Percentiles rank a stretch among this genome's conserved stretches.
Conservation (phyloP, 2,329 filamentous ascomycete genomes). For the Colletotrichum lentis region DNA sequence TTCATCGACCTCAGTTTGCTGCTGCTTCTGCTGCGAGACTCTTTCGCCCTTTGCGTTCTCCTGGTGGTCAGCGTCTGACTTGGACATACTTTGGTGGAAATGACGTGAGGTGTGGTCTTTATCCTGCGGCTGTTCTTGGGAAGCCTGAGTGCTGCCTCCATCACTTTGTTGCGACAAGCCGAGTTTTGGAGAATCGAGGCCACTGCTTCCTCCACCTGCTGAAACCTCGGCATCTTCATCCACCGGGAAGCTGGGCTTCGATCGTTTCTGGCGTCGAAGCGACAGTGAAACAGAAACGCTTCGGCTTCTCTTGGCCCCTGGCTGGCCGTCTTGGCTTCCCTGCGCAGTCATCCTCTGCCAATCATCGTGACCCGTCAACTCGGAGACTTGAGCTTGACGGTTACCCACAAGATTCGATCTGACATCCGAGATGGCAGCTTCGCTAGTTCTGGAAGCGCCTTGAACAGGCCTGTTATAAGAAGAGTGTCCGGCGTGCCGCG, state of each 20-base stretch:
- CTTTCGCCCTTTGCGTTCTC: not conserved
- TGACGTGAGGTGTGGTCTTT: slow-evolving; percentile 6
- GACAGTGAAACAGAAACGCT: not conserved
- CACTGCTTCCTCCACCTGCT: not conserved
- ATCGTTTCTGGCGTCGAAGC: slow-evolving; percentile 2
- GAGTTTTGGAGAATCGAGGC: not conserved
- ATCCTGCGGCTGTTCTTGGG: not conserved
- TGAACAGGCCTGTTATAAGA: slow-evolving; percentile 17
- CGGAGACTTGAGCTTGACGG: not conserved
- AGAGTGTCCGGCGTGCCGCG: slow-evolving; percentile 6
- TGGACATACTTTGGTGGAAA: not conserved
- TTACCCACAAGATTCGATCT: slow-evolving; percentile 14
- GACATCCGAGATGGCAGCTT: not conserved
- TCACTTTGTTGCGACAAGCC: not conserved
- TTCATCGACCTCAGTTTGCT: not conserved
- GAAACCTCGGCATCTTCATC: not conserved
- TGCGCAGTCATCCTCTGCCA: not conserved
- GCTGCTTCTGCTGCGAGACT: slow-evolving; percentile 2
- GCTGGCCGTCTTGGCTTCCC: not conserved
- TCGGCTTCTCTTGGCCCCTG: not conserved
- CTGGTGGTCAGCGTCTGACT: not conserved
- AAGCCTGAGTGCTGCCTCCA: not conserved
- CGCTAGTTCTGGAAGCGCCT: not conserved
- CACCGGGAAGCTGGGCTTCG: not conserved
- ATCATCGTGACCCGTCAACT: not conserved